Base-by-base conservation (phyloP, 2,329 filamentous ascomycete genomes). In the Teratosphaeria epicoccoides region DNA sequence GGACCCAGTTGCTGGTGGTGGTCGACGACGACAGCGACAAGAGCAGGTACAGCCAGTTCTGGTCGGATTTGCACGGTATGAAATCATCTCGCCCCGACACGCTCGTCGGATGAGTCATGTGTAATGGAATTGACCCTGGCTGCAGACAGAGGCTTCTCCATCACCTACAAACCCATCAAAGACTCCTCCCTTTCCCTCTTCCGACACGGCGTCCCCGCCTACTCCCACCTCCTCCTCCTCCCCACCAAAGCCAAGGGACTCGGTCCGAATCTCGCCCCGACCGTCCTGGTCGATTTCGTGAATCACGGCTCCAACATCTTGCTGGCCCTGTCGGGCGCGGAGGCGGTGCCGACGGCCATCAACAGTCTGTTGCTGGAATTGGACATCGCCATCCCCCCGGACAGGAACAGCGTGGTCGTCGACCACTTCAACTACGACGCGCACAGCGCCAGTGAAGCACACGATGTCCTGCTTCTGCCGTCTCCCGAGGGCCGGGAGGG, bases 381-480 rank as follows among this genome's bases (percentile, higher is more conserved):
- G 68, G 91, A 96, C 66, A 86, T 98, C 64, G 77, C 83, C 59
- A 80, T 96, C n/a, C 88, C 93, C 37, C 73, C 81, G 29, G 91
- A 95, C 71, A 87, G 90, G 64, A 88, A 85, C 51, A 83, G 87
- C 52, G 76, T 91, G 52, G 85, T 95, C 5, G 84, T 97, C 55
- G 93, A 97, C 71, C 93, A 98, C 76, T 96, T 97, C 81, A 86
- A 88, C 74, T 93, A 93, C 72, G 91, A 97, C 65, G 76, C 79
- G 52, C 61, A 79, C 26, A 88, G 85, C 40, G 85, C 91, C 4
- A 66, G 82, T 47, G 89, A 96, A 58, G 80, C 83, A 65, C 93
- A 98, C 71, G 88, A 97, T 71, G 87, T 95, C 25, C 76, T 98
- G 44, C 77, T 96, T 25, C 73, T 96, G 49, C 80, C 86, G 43